phyloP scores from a whole-genome alignment of 805 yeast genomes.

The Cyberlindnera sargentensis region DNA sequence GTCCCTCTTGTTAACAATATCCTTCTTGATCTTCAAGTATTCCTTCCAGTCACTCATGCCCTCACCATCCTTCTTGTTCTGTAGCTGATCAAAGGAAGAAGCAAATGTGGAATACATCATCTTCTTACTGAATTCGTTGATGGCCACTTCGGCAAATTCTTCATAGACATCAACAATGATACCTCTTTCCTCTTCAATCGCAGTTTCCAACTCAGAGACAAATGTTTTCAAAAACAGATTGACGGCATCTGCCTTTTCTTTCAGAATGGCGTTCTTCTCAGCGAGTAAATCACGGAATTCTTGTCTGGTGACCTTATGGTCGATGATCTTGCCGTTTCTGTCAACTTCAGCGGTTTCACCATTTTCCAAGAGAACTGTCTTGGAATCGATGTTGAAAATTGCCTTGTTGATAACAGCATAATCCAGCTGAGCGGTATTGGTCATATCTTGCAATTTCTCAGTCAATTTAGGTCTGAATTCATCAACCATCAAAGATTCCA shows the following conservation, averaged over 20 bases:
- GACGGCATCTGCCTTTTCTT: constrained; percentile 26
- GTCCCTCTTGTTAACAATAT: constrained; percentile 50
- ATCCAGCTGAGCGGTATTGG: constrained; percentile 20
- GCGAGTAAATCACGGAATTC: constrained; percentile 38
- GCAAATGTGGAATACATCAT: constrained; percentile 34
- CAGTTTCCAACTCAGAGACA: constrained; percentile 22
- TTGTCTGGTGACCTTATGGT: constrained; percentile 37
- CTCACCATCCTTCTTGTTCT: constrained; percentile 24
- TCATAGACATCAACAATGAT: constrained; percentile 59
- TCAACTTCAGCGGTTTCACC: constrained; percentile 30
- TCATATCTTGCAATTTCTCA: constrained; percentile 28
- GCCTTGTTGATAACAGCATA: constrained; percentile 26
- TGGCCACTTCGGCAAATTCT: constrained; percentile 63
- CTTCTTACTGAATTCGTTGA: constrained; percentile 56
- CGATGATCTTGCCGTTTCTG: constrained; percentile 27
- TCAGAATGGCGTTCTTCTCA: constrained; percentile 25
- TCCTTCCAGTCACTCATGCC: constrained; percentile 53
- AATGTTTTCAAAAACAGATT: constrained; percentile 26
- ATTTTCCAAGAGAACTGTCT: constrained; percentile 25
- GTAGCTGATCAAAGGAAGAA: constrained; percentile 17
- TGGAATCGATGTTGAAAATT: constrained; percentile 33
- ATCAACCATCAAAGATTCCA: constrained; percentile 23
- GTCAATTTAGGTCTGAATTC: constrained; percentile 26
- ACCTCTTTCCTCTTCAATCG: constrained; percentile 32
- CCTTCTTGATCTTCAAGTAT: constrained; percentile 49